Conservation (phyloP, 2,329 filamentous ascomycete genomes). For the Xylariaceae sp. region DNA sequence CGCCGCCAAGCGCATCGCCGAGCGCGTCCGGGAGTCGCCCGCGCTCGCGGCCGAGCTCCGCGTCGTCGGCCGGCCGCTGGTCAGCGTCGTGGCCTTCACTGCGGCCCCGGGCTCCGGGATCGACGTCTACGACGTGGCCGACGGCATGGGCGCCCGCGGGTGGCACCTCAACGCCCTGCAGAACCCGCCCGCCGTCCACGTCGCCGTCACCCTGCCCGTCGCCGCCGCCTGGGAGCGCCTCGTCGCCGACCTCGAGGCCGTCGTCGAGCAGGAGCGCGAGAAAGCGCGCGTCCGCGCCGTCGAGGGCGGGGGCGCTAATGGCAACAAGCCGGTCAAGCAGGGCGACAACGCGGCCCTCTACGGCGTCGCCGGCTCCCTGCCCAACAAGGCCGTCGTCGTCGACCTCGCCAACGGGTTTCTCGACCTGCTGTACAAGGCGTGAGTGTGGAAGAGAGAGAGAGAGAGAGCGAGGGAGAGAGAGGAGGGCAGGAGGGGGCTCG, state of each 20-base stretch:
- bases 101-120: too few relatives aligned
- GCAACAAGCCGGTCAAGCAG: conserved; percentile 59
- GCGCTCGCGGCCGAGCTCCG: conserved; percentile 64
- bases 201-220: conserved; percentile 86
- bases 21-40: conserved; percentile 63
- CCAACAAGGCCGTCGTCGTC: conserved; percentile 91
- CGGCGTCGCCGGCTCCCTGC: conserved; percentile 87
- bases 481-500: too few relatives aligned
- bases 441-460: too few relatives aligned
- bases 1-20: conserved; percentile 72
- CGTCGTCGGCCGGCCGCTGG: conserved; percentile 76
- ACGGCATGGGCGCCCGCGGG: conserved; percentile 73
- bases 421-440: conserved; percentile 87
- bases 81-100: conserved; percentile 83
- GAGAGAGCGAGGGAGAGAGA: too few relatives aligned
- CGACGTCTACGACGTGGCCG: conserved; percentile 84
- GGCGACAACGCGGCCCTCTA: conserved; percentile 86
- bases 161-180: conserved; percentile 97
- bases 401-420: conserved; percentile 86
- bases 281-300: conserved; percentile 67
- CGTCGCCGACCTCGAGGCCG: conserved; percentile 61
- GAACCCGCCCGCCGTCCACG: conserved; percentile 82
- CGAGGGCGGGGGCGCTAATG: conserved; percentile 59
- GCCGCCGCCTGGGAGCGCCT: conserved; percentile 74
- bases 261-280: conserved; percentile 67